These are phyloP conservation scores for Leishmania martiniquensis DNA, from an alignment of 208 protist species.

Conservation along the genomic window DNA sequence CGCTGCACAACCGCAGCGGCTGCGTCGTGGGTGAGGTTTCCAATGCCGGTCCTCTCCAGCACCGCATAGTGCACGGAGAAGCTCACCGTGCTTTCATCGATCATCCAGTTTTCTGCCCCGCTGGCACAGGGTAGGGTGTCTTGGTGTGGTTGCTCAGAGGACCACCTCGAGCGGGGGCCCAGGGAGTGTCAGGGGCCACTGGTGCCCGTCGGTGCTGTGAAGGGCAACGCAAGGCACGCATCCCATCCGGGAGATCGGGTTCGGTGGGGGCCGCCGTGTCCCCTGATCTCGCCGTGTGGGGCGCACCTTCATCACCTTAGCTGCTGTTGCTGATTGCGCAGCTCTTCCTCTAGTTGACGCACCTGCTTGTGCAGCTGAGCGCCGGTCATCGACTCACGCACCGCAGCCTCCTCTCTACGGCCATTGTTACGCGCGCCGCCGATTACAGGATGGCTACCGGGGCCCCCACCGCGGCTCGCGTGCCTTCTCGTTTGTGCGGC, in stretches of 20 bases:
- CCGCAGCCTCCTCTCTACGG: background rate
- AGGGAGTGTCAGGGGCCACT: background rate
- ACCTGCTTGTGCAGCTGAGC: background rate
- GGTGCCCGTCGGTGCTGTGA: background rate
- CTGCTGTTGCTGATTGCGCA: background rate
- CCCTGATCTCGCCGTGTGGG: background rate
- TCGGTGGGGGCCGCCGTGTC: background rate
- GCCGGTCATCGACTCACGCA: background rate
- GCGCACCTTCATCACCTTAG: background rate
- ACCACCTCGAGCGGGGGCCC: background rate
- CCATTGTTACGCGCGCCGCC: background rate
- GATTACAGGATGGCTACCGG: background rate
- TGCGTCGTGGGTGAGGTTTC: background rate
- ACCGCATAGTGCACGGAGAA: conserved; percentile 12
- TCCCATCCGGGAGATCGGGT: background rate
- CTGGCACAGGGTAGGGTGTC: conserved; percentile 36
- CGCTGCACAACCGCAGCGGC: background rate
- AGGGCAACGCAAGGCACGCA: background rate
- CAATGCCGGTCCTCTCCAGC: background rate
- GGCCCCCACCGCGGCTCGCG: background rate
- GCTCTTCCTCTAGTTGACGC: conserved; percentile 15
- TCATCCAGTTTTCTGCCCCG: conserved; percentile 38
- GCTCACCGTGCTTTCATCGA: conserved; percentile 34
- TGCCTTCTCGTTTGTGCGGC: background rate
- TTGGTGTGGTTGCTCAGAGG: conserved; percentile 26